Percentiles rank a stretch among this genome's conserved stretches.
Evolutionary conservation across 1,284 basidiomycete species (phyloP).

Genomic region (Sporisorium exsertum): DNA sequence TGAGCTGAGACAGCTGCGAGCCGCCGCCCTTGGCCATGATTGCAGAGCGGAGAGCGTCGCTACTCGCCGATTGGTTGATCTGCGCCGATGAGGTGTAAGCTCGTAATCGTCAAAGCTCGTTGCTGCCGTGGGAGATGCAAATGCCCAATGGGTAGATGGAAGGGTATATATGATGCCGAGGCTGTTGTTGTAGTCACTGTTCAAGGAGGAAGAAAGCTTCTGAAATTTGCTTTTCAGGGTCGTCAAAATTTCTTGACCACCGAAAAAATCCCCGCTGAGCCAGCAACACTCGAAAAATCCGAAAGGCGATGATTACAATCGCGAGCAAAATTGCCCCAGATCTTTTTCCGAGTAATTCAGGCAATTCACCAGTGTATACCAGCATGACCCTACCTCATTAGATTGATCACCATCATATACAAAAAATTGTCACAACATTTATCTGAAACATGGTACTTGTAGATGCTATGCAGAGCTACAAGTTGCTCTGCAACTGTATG

Average conservation of each 20-base stretch:
- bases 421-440: too few species aligned
- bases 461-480: too few species aligned
- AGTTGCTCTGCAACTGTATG: too few species aligned
- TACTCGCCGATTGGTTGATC: background rate
- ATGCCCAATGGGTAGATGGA: background rate
- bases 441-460: too few species aligned
- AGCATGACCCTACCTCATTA: too few species aligned
- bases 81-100: background rate
- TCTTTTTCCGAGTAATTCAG: too few species aligned
- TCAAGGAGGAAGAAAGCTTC: slow-evolving; percentile 1
- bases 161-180: slow-evolving; percentile 21
- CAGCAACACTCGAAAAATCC: too few species aligned
- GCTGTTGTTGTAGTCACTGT: slow-evolving; percentile 6
- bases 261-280: background rate
- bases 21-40: slow-evolving; percentile 62
- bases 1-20: slow-evolving; percentile 68
- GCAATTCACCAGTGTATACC: too few species aligned
- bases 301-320: too few species aligned
- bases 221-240: slow-evolving; percentile 6
- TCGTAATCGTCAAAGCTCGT: background rate
- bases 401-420: too few species aligned
- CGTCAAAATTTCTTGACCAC: slow-evolving; percentile 31
- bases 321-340: too few species aligned
- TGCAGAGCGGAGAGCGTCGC: background rate
- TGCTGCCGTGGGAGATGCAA: background rate